A percentile compares a stretch with the other conserved stretches of the same genome.
Conservation (phyloP, 177 flowering plant species). For the Tripterygium wilfordii region DNA sequence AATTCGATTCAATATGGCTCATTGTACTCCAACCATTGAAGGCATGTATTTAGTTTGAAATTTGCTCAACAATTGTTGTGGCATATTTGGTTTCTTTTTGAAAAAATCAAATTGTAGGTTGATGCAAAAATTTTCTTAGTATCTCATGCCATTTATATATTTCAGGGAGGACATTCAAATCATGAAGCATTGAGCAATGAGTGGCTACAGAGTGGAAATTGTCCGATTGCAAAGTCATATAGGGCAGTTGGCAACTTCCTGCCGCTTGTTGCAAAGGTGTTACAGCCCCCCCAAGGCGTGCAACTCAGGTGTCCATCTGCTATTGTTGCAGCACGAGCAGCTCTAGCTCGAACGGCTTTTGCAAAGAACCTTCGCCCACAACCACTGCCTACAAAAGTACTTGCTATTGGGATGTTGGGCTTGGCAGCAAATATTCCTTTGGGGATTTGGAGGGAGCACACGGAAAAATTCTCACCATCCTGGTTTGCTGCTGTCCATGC, state of each 20-base stretch:
- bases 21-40: background rate
- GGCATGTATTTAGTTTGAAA: background rate
- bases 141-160: no score
- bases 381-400: constrained; percentile 64
- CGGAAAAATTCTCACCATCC: constrained; percentile 64
- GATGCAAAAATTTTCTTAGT: background rate
- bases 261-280: constrained; percentile 67
- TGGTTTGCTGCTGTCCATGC: constrained; percentile 90
- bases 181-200: constrained; percentile 73
- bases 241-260: constrained; percentile 60
- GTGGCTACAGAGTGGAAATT: constrained; percentile 75
- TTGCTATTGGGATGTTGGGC: constrained; percentile 68
- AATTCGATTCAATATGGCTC: background rate
- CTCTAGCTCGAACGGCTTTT: constrained; percentile 66
- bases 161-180: constrained; percentile 46
- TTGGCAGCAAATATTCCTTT: constrained; percentile 89
- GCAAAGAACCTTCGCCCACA: constrained; percentile 77
- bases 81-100: no score
- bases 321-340: constrained; percentile 76
- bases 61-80: no score
- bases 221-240: constrained; percentile 88
- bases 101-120: no score
- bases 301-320: constrained; percentile 73
- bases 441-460: constrained; percentile 88
- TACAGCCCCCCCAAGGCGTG: constrained; percentile 71